Evolutionary conservation across 2,329 filamentous ascomycete genomes (phyloP).

Genomic region (Stachybotrys chartarum): DNA sequence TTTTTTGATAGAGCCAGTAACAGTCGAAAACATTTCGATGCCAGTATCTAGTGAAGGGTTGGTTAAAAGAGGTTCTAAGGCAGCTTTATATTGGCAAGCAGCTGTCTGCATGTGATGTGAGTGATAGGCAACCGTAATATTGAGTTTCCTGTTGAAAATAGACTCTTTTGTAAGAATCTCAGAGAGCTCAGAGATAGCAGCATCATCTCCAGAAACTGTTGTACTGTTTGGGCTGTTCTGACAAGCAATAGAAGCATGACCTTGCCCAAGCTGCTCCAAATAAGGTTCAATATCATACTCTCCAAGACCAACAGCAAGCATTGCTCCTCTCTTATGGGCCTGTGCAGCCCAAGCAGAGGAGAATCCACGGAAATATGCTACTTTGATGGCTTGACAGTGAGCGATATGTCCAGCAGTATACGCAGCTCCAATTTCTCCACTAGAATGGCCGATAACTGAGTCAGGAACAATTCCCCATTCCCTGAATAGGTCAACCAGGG

Average conservation of each 20-base stretch:
- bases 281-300: constrained; percentile 1
- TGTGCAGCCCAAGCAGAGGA: constrained; percentile 6
- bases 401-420: constrained; percentile 21
- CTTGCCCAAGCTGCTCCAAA: not conserved
- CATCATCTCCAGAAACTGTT: constrained; percentile 24
- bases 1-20: constrained; percentile 4
- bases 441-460: constrained; percentile 14
- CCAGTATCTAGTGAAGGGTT: constrained; percentile 1
- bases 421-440: constrained; percentile 26
- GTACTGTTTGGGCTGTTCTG: constrained; percentile 22
- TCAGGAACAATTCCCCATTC: constrained; percentile 8
- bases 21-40: constrained; percentile 8
- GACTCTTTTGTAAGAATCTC: constrained; percentile 12
- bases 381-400: constrained; percentile 9
- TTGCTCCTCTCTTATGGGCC: constrained; percentile 7
- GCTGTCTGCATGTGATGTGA: constrained; percentile 18
- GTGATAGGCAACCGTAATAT: constrained; percentile 19
- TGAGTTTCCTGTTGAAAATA: constrained; percentile 18
- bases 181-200: constrained; percentile 15
- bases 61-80: constrained; percentile 1
- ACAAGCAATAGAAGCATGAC: constrained; percentile 17
- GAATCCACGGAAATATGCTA: constrained; percentile 15
- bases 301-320: constrained; percentile 15
- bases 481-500: constrained; percentile 10
- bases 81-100: constrained; percentile 13